These are phyloP conservation scores for Fonsecaea pugnacius DNA, from an alignment of 2,329 filamentous ascomycete genomes.

Conservation along the genomic window DNA sequence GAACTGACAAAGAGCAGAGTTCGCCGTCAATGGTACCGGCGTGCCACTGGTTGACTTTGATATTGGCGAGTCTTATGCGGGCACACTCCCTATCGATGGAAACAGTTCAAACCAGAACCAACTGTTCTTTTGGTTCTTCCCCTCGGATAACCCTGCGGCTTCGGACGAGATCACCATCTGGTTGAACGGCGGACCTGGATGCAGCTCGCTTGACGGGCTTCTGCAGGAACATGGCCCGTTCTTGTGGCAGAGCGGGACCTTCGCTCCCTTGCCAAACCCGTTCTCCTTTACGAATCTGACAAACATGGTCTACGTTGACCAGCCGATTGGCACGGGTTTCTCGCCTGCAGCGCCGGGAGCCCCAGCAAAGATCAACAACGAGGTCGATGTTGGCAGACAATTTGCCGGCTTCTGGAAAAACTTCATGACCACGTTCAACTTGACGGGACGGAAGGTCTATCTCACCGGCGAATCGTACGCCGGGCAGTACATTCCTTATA, in stretches of 20 bases:
- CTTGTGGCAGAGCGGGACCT: slow-evolving; percentile 71
- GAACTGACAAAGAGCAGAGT: slow-evolving; percentile 51
- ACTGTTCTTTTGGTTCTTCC: slow-evolving; percentile 57
- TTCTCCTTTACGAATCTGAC: slow-evolving; percentile 40
- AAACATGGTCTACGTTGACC: slow-evolving; percentile 39
- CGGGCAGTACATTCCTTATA: slow-evolving; percentile 46
- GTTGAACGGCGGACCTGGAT: slow-evolving; percentile 61
- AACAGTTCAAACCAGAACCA: slow-evolving; percentile 45
- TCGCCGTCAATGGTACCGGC: slow-evolving; percentile 65
- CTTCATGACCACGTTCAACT: slow-evolving; percentile 60
- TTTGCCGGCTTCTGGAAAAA: slow-evolving; percentile 60
- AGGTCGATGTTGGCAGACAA: slow-evolving; percentile 52
- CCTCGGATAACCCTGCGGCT: slow-evolving; percentile 54
- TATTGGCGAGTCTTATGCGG: slow-evolving; percentile 58
- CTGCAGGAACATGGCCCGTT: slow-evolving; percentile 66
- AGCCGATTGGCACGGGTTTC: slow-evolving; percentile 65
- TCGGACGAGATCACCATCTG: slow-evolving; percentile 58
- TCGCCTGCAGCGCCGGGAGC: slow-evolving; percentile 40
- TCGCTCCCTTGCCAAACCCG: slow-evolving; percentile 56
- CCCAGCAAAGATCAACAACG: slow-evolving; percentile 52
- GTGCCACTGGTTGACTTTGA: slow-evolving; percentile 74
- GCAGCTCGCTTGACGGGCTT: slow-evolving; percentile 67
- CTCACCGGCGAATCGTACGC: slow-evolving; percentile 61
- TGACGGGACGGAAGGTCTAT: slow-evolving; percentile 59
- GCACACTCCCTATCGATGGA: slow-evolving; percentile 57